Conservation (phyloP, 768 basidiomycete species). For the Cystofilobasidium ferigula region DNA sequence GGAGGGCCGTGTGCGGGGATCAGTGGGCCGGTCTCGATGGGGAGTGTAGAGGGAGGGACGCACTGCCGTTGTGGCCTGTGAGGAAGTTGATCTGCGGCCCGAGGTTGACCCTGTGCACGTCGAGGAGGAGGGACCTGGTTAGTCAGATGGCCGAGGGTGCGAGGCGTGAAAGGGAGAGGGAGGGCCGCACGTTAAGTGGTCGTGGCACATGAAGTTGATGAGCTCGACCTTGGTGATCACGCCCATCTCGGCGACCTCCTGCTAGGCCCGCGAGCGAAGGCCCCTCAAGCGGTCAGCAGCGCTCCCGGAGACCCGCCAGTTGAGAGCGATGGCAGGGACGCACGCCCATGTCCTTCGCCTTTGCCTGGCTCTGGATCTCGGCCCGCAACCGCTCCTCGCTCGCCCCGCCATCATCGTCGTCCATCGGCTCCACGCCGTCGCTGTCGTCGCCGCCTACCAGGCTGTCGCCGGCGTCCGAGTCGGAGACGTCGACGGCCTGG, state of each 20-base stretch:
- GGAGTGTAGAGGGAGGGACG: constrained; percentile 35
- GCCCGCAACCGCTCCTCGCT: background rate
- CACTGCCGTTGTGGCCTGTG: constrained; percentile 90
- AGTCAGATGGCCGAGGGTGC: background rate
- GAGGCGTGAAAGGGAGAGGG: no score
- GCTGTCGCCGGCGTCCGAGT: constrained; percentile 28
- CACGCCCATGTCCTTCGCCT: constrained; percentile 9
- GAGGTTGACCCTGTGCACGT: constrained; percentile 57
- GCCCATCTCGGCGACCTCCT: constrained; percentile 76
- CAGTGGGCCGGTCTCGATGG: background rate
- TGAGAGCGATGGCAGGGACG: background rate
- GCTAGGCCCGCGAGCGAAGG: no score
- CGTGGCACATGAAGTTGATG: constrained; percentile 88
- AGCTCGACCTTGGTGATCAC: constrained; percentile 77
- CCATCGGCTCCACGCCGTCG: constrained; percentile 20
- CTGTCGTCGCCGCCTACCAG: no score
- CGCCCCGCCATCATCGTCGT: constrained; percentile 4
- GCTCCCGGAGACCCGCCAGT: background rate
- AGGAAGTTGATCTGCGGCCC: constrained; percentile 95
- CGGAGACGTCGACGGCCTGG: constrained; percentile 49
- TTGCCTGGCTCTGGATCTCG: constrained; percentile 7
- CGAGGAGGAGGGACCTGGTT: constrained; percentile 3
- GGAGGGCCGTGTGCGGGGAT: background rate
- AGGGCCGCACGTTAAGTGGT: constrained; percentile 40
- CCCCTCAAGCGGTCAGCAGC: no score